A percentile compares a stretch with the other conserved stretches of the same genome.
Conservation (phyloP, 345 rosid species). For the Reutealis trisperma region DNA sequence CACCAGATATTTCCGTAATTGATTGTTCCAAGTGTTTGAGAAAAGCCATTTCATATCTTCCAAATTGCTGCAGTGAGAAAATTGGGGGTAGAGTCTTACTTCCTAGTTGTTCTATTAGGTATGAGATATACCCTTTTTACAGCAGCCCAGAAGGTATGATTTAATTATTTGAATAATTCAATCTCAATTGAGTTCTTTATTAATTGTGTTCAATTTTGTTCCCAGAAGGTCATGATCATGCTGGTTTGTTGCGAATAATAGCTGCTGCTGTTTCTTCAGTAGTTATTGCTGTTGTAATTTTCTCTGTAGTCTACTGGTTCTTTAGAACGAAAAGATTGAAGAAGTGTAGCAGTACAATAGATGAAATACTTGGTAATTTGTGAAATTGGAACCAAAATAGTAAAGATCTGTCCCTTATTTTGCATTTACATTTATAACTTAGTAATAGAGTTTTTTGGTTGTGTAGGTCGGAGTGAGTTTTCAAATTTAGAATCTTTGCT, state of each 20-base stretch:
- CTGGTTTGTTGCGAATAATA: background rate
- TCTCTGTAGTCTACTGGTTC: background rate
- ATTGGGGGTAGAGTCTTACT: slow-evolving; percentile 30
- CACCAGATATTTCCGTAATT: slow-evolving; percentile 29
- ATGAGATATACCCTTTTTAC: slow-evolving; percentile 32
- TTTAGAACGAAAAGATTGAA: background rate
- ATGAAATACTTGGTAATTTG: background rate
- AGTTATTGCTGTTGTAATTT: background rate
- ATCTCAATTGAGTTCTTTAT: too few species aligned
- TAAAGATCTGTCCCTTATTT: background rate
- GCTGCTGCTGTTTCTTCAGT: background rate
- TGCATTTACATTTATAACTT: background rate
- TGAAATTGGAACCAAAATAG: background rate
- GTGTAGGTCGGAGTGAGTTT: background rate
- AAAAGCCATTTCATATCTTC: slow-evolving; percentile 14
- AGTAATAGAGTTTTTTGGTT: background rate
- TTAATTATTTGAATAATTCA: too few species aligned
- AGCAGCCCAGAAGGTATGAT: background rate
- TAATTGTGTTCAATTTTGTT: too few species aligned
- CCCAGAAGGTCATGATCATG: background rate
- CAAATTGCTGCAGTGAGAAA: slow-evolving; percentile 21
- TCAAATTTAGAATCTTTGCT: background rate
- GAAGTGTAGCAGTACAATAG: background rate
- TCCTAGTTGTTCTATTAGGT: slow-evolving; percentile 43
- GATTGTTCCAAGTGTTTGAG: slow-evolving; percentile 20